Percentiles rank a stretch among this genome's conserved stretches.
These are phyloP conservation scores for Austroboletus festivus DNA, from an alignment of 768 basidiomycete genomes.

Conservation along the genomic window DNA sequence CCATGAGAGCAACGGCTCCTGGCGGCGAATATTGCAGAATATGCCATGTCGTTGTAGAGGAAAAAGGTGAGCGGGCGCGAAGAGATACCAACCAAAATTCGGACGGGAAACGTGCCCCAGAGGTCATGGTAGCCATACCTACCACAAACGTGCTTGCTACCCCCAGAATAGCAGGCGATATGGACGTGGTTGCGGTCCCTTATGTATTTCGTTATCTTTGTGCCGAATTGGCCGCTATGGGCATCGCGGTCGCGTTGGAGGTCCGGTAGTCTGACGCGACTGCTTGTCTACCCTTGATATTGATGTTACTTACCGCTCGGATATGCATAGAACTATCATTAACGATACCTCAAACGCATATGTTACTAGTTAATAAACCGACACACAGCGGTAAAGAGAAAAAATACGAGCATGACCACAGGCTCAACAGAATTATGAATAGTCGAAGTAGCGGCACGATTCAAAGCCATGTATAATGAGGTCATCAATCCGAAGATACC, in stretches of 20 bases:
- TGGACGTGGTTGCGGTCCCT: slow-evolving; percentile 94
- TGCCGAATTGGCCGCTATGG: slow-evolving; percentile 98
- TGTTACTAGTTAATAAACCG: slow-evolving; percentile 11
- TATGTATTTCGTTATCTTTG: slow-evolving; percentile 94
- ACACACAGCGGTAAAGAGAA: slow-evolving; percentile 10
- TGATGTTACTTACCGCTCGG: neutral
- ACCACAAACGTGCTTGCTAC: slow-evolving; percentile 62
- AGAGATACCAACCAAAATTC: slow-evolving; percentile 53
- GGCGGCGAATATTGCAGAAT: slow-evolving; percentile 93
- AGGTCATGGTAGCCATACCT: slow-evolving; percentile 63
- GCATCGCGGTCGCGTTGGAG: slow-evolving; percentile 85
- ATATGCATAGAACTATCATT: neutral
- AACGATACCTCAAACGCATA: slow-evolving; percentile 13
- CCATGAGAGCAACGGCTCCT: slow-evolving; percentile 61
- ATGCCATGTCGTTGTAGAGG: slow-evolving; percentile 73
- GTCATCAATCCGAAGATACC: neutral
- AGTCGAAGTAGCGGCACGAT: slow-evolving; percentile 11
- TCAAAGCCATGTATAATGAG: slow-evolving; percentile 11
- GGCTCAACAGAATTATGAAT: slow-evolving; percentile 11
- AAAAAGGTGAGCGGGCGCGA: slow-evolving; percentile 59
- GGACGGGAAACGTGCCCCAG: slow-evolving; percentile 40
- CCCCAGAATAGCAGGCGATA: slow-evolving; percentile 66
- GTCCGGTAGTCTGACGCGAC: slow-evolving; percentile 42
- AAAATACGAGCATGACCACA: slow-evolving; percentile 12
- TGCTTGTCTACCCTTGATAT: neutral